phyloP scores from a whole-genome alignment of 306 rosid genomes.

The Alnus glutinosa region DNA sequence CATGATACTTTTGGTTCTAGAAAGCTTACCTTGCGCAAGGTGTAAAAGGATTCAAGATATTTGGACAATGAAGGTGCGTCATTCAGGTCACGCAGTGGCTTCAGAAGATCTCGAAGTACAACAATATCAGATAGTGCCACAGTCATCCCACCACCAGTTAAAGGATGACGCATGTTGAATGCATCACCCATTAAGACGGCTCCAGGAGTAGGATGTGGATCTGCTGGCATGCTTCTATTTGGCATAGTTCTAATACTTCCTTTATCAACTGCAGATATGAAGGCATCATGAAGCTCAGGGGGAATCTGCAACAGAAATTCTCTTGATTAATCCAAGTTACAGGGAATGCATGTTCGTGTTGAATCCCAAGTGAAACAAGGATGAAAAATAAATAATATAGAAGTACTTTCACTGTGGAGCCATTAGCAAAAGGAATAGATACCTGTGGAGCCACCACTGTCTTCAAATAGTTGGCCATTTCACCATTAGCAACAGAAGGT shows the following conservation, averaged over 20 bases:
- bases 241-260: conserved; percentile 63
- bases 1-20: background rate
- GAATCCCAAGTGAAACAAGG: background rate
- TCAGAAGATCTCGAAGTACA: conserved; percentile 53
- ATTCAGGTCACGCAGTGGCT: conserved; percentile 36
- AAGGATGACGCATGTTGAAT: conserved; percentile 72
- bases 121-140: conserved; percentile 69
- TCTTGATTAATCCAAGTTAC: conserved; percentile 11
- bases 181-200: conserved; percentile 70
- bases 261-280: conserved; percentile 45
- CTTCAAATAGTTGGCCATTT: conserved; percentile 54
- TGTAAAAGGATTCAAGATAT: conserved; percentile 60
- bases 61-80: conserved; percentile 46
- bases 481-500: conserved; percentile 46
- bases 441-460: conserved; percentile 64
- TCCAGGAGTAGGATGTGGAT: conserved; percentile 56
- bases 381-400: background rate
- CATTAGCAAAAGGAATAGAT: background rate
- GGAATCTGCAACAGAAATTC: conserved; percentile 46
- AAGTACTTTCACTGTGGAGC: background rate
- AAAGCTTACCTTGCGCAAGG: conserved; percentile 49
- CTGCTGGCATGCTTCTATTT: conserved; percentile 54
- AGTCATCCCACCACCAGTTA: conserved; percentile 79
- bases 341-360: conserved; percentile 2
- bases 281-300: conserved; percentile 51